Evolutionary conservation across 2,329 filamentous ascomycete genomes (phyloP), one percentile per base, ranked within the genome.

Genomic region (Hypoxylon sp.): DNA sequence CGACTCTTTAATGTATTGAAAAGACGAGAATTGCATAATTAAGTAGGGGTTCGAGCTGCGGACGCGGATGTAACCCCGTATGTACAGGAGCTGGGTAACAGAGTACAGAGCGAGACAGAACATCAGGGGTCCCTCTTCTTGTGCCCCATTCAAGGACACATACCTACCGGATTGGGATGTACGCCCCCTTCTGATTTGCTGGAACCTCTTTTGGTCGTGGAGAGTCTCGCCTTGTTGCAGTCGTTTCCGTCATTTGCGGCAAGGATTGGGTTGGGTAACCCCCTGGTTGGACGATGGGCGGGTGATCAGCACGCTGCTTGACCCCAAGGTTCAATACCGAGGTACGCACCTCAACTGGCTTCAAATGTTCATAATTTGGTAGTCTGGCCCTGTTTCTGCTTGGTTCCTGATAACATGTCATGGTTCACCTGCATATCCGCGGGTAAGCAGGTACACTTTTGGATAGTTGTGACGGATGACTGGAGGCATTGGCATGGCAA

Each of bases 181-280:
- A 51, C 5, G 53, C 44, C 51, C 19, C 46, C 32, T 56, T 68
- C 65, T 68, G 62, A 70, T 70, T 70, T 57, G 68, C 42, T 46
- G 6, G 24, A 24, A 15, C 50, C 15, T 3, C 6, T 2, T 15
- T 35, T 47, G 44, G 32, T 24, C 31, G n/a, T 31, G 10, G 37
- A 3, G 2, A 44, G 31, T 11, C 21, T 59, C 21, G 21, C 35
- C 42, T 50, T 6, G 29, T 21, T 21, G 19, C 50, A 24, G 29
- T 35, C 6, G 17, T 44, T 29, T 44, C 7, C 31, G 31, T 1
- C 24, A 11, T n/a, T n/a, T n/a, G 15, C 15, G 24, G 8, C 32
- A n/a, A n/a, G n/a, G 44, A 27, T 29, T 27, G 5, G 48, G 47
- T n/a, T n/a, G n/a, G n/a, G n/a, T n/a, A n/a, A n/a, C n/a, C n/a